Evolutionary conservation across 2,329 filamentous ascomycete genomes (phyloP), one percentile per base, ranked within the genome.

Genomic region (Macroventuria anomochaeta): DNA sequence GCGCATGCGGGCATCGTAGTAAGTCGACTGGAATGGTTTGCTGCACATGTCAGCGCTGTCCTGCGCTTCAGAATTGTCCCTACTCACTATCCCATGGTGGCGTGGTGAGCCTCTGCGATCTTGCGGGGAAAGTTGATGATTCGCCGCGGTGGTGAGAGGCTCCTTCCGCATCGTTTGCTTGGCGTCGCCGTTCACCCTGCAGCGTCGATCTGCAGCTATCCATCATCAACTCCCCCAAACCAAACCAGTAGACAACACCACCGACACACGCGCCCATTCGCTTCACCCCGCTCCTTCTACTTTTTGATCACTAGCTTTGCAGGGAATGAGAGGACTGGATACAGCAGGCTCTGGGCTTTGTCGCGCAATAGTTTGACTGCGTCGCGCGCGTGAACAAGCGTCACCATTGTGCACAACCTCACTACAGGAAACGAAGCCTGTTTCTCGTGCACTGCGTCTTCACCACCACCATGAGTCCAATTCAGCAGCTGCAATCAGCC

Each of bases 1-100:
- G 62, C 89, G 88, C 79, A 90, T 90, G 70, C 89, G 84, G 72
- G 88, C 87, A 78, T 96, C 90, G 82, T 97, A 99, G 83, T 99
- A 99, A 62, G 91, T 92, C 26, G 88, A 89, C 69, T 80, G 79
- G 43, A 87, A 87, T 70, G 58, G 72, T 58, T 65, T 67, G 61
- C 70, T 73, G 61, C 10, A 17, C 41, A 15, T 18, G 47, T 70
- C 34, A 70, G 62, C 31, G 57, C 20, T 46, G 15, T 17, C 5
- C 20, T 21, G 17, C 36, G 15, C 28, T 15, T 12, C 25, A 15
- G 2, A 5, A 12, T 25, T 25, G 32, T 2, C 13, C 10, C 21
- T 28, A 68, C 71, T 68, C 56, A 75, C 72, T 73, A 72, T 58
- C 60, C 61, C 72, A 75, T 75, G 53, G 61, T 62, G 68, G 60